phyloP scores from a whole-genome alignment of 345 rosid species.

The Noccaea caerulescens region DNA sequence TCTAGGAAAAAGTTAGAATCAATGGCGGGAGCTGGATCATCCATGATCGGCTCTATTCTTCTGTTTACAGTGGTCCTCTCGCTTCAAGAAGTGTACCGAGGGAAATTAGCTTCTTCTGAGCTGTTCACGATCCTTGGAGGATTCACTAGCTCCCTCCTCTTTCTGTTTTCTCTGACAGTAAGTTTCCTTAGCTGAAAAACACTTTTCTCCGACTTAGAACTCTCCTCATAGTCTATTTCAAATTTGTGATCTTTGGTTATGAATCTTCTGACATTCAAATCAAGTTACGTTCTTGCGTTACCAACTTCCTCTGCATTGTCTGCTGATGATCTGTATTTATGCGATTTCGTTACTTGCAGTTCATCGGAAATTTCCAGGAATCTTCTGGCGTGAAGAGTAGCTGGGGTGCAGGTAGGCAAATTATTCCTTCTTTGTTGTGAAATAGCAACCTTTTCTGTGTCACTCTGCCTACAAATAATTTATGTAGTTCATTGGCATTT shows the following conservation, averaged over 20 bases:
- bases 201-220: neutral
- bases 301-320: neutral
- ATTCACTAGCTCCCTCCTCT: slow-evolving; percentile 76
- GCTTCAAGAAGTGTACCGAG: slow-evolving; percentile 70
- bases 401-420: slow-evolving; percentile 89
- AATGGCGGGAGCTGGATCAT: slow-evolving; percentile 76
- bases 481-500: neutral
- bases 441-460: neutral
- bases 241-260: slow-evolving; percentile 10
- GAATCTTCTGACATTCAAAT: neutral
- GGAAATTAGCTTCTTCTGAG: slow-evolving; percentile 74
- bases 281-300: neutral
- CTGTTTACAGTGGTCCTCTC: slow-evolving; percentile 65
- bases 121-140: slow-evolving; percentile 81
- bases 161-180: slow-evolving; percentile 70
- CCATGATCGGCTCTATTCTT: slow-evolving; percentile 71
- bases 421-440: neutral
- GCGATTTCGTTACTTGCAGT: slow-evolving; percentile 51
- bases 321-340: neutral
- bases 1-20: slow-evolving; percentile 24
- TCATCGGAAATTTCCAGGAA: slow-evolving; percentile 66
- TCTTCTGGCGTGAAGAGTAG: slow-evolving; percentile 76
- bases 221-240: neutral
- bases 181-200: slow-evolving; percentile 31
- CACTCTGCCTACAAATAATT: neutral